A percentile compares a stretch with the other conserved stretches of the same genome.
Conservation (phyloP, 2,329 filamentous ascomycete genomes). For the Aplosporella prunicola region DNA sequence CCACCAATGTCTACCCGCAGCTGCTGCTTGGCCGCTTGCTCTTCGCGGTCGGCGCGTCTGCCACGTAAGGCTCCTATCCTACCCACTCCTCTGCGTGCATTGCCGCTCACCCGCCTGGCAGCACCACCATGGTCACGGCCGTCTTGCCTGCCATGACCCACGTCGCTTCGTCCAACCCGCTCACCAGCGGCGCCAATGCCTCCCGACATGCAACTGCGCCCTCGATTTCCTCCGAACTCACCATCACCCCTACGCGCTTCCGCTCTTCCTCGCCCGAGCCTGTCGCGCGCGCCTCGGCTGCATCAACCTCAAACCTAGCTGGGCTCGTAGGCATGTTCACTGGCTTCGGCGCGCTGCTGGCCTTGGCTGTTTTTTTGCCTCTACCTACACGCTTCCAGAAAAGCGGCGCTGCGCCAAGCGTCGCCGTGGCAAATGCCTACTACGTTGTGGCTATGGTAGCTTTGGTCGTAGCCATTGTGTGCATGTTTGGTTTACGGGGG, state of each 20-base stretch:
- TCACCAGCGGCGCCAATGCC: slow-evolving; percentile 24
- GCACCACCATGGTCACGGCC: slow-evolving; percentile 90
- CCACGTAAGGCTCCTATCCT: slow-evolving; percentile 54
- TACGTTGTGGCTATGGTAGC: slow-evolving; percentile 73
- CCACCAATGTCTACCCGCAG: slow-evolving; percentile 78
- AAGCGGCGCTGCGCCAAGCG: slow-evolving; percentile 59
- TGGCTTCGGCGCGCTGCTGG: slow-evolving; percentile 80
- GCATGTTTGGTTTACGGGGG: slow-evolving; percentile 64
- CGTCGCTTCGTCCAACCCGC: slow-evolving; percentile 19
- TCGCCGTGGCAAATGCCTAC: slow-evolving; percentile 75
- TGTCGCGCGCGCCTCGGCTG: too few species aligned
- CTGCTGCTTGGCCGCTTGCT: slow-evolving; percentile 73
- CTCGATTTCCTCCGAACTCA: slow-evolving; percentile 64
- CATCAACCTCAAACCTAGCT: slow-evolving; percentile 57
- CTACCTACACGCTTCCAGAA: slow-evolving; percentile 72
- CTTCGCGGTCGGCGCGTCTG: slow-evolving; percentile 88
- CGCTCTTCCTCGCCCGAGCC: slow-evolving; percentile 38
- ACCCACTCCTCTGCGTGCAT: neutral
- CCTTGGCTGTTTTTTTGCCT: slow-evolving; percentile 72
- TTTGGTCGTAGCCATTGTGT: slow-evolving; percentile 61
- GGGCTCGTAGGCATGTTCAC: slow-evolving; percentile 89
- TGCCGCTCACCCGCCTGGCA: slow-evolving; percentile 15
- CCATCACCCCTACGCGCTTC: slow-evolving; percentile 57
- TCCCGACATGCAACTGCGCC: slow-evolving; percentile 51
- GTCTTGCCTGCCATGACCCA: slow-evolving; percentile 65